Percentiles rank a stretch among this genome's conserved stretches.
phyloP scores from a whole-genome alignment of 352 stramenopile species.

The Aphanomyces cochlioides region DNA sequence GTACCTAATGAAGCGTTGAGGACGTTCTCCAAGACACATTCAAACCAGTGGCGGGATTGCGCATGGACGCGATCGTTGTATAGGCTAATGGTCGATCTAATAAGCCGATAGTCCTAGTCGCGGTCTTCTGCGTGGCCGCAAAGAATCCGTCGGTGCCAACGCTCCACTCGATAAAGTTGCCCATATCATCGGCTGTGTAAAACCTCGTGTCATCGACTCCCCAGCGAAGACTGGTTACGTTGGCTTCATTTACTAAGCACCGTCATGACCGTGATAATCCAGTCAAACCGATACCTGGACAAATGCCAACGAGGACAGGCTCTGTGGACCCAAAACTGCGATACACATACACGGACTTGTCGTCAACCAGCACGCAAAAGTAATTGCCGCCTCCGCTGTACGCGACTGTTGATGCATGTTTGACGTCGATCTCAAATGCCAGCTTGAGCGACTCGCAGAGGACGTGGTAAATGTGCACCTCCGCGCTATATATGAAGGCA shows the following conservation, averaged over 20 bases:
- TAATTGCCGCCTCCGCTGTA: constrained; percentile 60
- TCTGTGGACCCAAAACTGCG: constrained; percentile 42
- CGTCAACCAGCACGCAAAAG: constrained; percentile 44
- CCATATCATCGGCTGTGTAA: constrained; percentile 14
- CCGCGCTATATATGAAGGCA: neutral
- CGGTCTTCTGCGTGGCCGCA: neutral
- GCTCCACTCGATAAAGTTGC: neutral
- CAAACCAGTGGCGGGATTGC: neutral
- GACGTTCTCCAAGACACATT: neutral
- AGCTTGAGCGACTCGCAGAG: constrained; percentile 59
- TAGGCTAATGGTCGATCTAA: constrained; percentile 1
- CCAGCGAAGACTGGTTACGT: constrained; percentile 30
- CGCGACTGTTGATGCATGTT: constrained; percentile 54
- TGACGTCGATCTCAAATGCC: constrained; percentile 57
- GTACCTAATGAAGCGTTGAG: no score
- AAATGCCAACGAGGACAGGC: constrained; percentile 45
- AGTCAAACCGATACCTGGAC: constrained; percentile 48
- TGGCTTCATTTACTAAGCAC: constrained; percentile 42
- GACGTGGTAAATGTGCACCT: constrained; percentile 54
- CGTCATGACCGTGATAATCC: constrained; percentile 37
- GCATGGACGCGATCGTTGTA: neutral
- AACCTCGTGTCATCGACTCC: constrained; percentile 11
- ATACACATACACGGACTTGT: constrained; percentile 54
- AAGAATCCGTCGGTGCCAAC: constrained; percentile 12
- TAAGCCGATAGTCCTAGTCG: neutral